phyloP scores from a whole-genome alignment of 2,329 filamentous ascomycete genomes.

The Hypoxylon sp. region DNA sequence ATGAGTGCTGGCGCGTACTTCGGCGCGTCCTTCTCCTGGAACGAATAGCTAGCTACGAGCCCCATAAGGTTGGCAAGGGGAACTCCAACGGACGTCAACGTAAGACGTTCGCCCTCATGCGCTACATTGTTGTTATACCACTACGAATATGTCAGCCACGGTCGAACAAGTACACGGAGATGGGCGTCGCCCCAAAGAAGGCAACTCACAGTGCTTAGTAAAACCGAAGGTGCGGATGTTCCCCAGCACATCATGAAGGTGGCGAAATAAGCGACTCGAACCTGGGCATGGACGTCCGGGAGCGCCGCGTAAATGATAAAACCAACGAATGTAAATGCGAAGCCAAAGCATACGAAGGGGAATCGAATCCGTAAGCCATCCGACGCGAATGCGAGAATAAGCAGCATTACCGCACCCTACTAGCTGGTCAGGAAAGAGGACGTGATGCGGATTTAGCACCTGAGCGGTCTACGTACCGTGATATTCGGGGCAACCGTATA shows the following conservation, averaged over 20 bases:
- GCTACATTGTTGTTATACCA: slow-evolving; percentile 89
- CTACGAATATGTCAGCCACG: slow-evolving; percentile 24
- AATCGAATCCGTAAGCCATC: slow-evolving; percentile 75
- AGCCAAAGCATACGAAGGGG: slow-evolving; percentile 80
- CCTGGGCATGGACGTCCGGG: slow-evolving; percentile 67
- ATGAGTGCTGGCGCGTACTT: slow-evolving; percentile 75
- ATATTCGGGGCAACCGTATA: slow-evolving; percentile 86
- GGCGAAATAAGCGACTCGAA: slow-evolving; percentile 79
- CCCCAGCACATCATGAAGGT: slow-evolving; percentile 88
- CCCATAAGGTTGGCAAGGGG: slow-evolving; percentile 83
- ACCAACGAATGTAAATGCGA: slow-evolving; percentile 78
- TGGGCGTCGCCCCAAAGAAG: slow-evolving; percentile 3
- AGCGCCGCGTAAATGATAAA: slow-evolving; percentile 84
- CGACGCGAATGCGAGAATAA: slow-evolving; percentile 77
- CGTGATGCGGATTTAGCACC: not conserved
- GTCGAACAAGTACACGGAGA: too few species aligned
- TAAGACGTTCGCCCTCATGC: slow-evolving; percentile 77
- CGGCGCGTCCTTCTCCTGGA: slow-evolving; percentile 70
- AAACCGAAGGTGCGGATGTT: slow-evolving; percentile 77
- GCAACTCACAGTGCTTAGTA: slow-evolving; percentile 59
- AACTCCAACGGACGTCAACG: slow-evolving; percentile 77
- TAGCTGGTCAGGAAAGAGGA: slow-evolving; percentile 10
- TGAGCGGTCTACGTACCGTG: slow-evolving; percentile 52
- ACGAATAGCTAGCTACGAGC: slow-evolving; percentile 75
- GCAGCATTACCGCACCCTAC: slow-evolving; percentile 74